phyloP scores from a whole-genome alignment of 176 grass and related monocot species.

The Oryza nivara region DNA sequence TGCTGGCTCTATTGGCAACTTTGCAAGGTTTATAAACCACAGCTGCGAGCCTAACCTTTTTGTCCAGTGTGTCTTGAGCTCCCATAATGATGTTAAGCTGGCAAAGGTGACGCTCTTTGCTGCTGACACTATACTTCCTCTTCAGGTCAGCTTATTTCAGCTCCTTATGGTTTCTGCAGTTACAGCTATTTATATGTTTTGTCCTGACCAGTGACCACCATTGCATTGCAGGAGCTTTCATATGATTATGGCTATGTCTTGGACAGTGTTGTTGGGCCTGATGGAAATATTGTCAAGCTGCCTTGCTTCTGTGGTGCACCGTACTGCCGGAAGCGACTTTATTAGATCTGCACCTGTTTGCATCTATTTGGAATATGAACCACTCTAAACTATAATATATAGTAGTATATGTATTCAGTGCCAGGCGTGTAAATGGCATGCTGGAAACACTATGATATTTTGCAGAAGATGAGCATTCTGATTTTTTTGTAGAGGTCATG shows the following conservation, averaged over 20 bases:
- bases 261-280: slow-evolving; percentile 66
- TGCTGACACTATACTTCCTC: slow-evolving; percentile 88
- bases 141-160: slow-evolving; percentile 59
- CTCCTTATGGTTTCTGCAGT: slow-evolving; percentile 18
- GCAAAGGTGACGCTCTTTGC: slow-evolving; percentile 89
- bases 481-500: slow-evolving; percentile 20
- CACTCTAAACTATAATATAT: not conserved
- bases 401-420: slow-evolving; percentile 23
- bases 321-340: slow-evolving; percentile 66
- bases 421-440: slow-evolving; percentile 28
- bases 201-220: not conserved
- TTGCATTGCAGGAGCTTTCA: slow-evolving; percentile 62
- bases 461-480: slow-evolving; percentile 3
- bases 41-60: slow-evolving; percentile 92
- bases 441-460: slow-evolving; percentile 16
- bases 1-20: slow-evolving; percentile 60
- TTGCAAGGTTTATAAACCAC: slow-evolving; percentile 95
- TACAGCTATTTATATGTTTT: not conserved
- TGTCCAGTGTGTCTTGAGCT: slow-evolving; percentile 82
- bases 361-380: slow-evolving; percentile 26
- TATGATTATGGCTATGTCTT: slow-evolving; percentile 74
- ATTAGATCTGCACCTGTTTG: slow-evolving; percentile 36
- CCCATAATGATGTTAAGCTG: slow-evolving; percentile 75
- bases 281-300: slow-evolving; percentile 61
- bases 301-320: slow-evolving; percentile 65